phyloP scores from a whole-genome alignment of 2,329 filamentous ascomycete species.

The Colletotrichum graminicola region DNA sequence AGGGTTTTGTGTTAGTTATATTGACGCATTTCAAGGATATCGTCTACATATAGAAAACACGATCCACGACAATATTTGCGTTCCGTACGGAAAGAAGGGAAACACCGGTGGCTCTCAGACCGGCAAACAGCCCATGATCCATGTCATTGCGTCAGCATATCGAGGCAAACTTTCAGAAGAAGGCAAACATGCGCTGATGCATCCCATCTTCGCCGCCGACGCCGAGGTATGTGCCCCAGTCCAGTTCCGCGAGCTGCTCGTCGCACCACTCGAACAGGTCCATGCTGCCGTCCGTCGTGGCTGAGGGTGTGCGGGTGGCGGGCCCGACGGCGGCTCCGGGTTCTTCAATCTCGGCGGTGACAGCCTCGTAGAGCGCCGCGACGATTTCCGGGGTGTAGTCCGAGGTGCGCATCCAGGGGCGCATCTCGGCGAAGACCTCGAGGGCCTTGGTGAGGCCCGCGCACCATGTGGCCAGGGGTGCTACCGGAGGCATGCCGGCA shows the following conservation, averaged over 20 bases:
- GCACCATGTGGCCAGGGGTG: constrained; percentile 42
- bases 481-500: background rate
- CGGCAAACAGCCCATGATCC: background rate
- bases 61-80: background rate
- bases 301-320: constrained; percentile 44
- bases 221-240: constrained; percentile 46
- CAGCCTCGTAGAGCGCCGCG: constrained; percentile 46
- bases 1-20: background rate
- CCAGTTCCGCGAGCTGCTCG: constrained; percentile 47
- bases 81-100: too few relatives aligned
- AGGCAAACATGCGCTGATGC: constrained; percentile 6
- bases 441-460: constrained; percentile 46
- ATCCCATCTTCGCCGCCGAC: background rate
- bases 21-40: background rate
- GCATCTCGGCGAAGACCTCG: constrained; percentile 47
- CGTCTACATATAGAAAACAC: background rate
- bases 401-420: constrained; percentile 47
- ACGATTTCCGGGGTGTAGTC: constrained; percentile 47
- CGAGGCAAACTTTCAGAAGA: background rate
- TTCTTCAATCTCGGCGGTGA: constrained; percentile 44
- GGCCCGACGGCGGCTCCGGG: constrained; percentile 22
- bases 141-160: background rate
- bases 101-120: too few relatives aligned
- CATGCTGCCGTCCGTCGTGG: constrained; percentile 44
- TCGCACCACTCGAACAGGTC: constrained; percentile 48